A percentile compares a stretch with the other conserved stretches of the same genome.
phyloP scores from a whole-genome alignment of 192 early-diverging fungal genomes.

The Backusella liffmaniae region DNA sequence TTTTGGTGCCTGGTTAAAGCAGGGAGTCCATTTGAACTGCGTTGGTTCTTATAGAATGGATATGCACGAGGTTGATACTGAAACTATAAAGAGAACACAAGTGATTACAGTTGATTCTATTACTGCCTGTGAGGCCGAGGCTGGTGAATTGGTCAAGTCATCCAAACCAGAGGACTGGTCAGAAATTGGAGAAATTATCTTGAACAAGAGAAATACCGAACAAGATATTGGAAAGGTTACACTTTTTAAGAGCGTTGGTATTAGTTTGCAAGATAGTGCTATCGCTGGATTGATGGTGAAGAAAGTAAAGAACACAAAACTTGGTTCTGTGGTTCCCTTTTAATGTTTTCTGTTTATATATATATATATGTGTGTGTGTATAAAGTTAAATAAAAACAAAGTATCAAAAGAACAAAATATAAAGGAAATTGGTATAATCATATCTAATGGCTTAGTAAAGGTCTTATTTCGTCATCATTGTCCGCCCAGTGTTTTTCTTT shows the following conservation, averaged over 20 bases:
- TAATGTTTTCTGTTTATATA: constrained; percentile 18
- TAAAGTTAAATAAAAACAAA: not conserved
- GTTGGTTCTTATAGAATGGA: constrained; percentile 48
- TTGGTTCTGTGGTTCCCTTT: constrained; percentile 39
- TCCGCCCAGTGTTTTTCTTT: not conserved
- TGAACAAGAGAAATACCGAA: not conserved
- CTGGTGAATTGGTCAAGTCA: constrained; percentile 48
- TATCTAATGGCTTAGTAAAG: not conserved
- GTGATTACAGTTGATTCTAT: constrained; percentile 41
- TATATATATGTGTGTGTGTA: not conserved
- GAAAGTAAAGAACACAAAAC: constrained; percentile 33
- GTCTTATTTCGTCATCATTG: not conserved
- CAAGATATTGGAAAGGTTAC: constrained; percentile 18
- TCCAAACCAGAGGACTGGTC: constrained; percentile 32
- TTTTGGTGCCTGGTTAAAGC: constrained; percentile 39
- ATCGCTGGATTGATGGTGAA: constrained; percentile 44
- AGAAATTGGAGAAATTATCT: constrained; percentile 30
- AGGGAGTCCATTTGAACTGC: constrained; percentile 48
- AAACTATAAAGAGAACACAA: constrained; percentile 28
- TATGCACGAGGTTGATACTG: constrained; percentile 53
- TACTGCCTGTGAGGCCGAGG: constrained; percentile 44
- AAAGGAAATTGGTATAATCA: not conserved
- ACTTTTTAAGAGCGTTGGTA: constrained; percentile 57
- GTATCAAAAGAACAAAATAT: not conserved
- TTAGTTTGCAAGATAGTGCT: constrained; percentile 54